phyloP scores from a whole-genome alignment of 768 basidiomycete genomes.

The Cystobasidium tubakii region DNA sequence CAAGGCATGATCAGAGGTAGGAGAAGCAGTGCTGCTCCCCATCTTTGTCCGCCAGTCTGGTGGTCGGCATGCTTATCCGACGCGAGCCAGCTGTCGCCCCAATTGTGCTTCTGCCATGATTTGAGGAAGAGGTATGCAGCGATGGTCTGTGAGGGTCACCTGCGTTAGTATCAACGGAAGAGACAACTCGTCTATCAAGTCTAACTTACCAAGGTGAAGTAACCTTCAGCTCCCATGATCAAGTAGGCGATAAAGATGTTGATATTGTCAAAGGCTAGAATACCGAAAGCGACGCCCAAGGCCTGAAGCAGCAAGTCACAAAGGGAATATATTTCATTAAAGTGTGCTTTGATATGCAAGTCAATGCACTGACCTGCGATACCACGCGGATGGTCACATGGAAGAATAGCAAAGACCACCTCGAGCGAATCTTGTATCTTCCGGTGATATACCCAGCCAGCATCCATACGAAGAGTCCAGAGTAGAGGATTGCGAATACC shows the following conservation, averaged over 20 bases:
- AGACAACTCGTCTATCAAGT: no score
- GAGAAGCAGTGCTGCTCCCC: background rate
- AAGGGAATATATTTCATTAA: no score
- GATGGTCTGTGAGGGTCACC: background rate
- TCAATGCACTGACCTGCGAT: constrained; percentile 34
- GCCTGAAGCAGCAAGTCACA: constrained; percentile 13
- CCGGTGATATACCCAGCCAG: constrained; percentile 37
- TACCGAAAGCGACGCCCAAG: constrained; percentile 39
- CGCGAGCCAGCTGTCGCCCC: constrained; percentile 18
- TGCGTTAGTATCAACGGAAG: constrained; percentile 22
- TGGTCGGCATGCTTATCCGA: background rate
- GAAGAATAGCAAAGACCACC: constrained; percentile 42
- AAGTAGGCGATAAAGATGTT: constrained; percentile 43
- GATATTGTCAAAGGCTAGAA: constrained; percentile 35
- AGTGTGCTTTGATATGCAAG: no score
- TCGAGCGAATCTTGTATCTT: constrained; percentile 39
- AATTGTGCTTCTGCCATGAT: constrained; percentile 29
- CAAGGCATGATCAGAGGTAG: constrained; percentile 14
- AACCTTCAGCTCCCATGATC: constrained; percentile 37
- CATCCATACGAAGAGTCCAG: constrained; percentile 36
- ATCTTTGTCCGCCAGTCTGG: background rate
- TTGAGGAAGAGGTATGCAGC: constrained; percentile 29
- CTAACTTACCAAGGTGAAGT: constrained; percentile 20
- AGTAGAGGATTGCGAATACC: constrained; percentile 41
- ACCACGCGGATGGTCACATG: constrained; percentile 41